Evolutionary conservation across 2,329 filamentous ascomycete genomes (phyloP), one percentile per base, ranked within the genome.

Genomic region (Fusarium anthophilum): DNA sequence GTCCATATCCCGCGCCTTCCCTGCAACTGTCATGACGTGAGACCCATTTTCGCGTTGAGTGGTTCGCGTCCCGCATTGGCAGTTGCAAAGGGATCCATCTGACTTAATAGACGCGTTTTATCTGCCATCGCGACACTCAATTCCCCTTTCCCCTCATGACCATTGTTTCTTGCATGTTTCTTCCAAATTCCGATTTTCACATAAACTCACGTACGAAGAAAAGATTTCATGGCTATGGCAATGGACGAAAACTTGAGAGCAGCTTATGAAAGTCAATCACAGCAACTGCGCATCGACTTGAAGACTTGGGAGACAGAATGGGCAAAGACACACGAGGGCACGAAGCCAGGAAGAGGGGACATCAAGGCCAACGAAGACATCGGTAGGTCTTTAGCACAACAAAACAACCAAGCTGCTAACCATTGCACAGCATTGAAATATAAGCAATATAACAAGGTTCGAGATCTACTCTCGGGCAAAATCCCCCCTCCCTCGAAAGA

Each of bases 261-360:
- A 20, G 77, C 81, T 62, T 89, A 87, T 66, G 88, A 90, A 78
- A 79, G 77, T 15, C 84, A 87, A 76, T 87, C 86, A 18, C 85
- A 86, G 72, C 79, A 86, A 56, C 84, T 95, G n/a, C 89, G 92
- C n/a, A 83, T 85, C 43, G 90, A 93, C 71, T 84, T 96, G 54
- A 96, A 96, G 82, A 81, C 82, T 73, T 96, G 93, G 91, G 94
- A 96, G 80, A 90, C 86, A 72, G 84, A 88, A 12, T 96, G 93
- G 85, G 87, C 89, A 11, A 84, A 84, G 30, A 81, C 85, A 22
- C 88, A 95, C 78, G 84, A 83, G 38, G 93, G 93, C 57, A 88
- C 86, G 72, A 95, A 94, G 84, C 91, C 93, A 8, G 85, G 87
- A 56, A 88, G 92, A 65, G 88, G 91, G n/a, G 93, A 94, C 78